phyloP scores from a whole-genome alignment of 2,329 filamentous ascomycete genomes.

The Phialocephala subalpina region DNA sequence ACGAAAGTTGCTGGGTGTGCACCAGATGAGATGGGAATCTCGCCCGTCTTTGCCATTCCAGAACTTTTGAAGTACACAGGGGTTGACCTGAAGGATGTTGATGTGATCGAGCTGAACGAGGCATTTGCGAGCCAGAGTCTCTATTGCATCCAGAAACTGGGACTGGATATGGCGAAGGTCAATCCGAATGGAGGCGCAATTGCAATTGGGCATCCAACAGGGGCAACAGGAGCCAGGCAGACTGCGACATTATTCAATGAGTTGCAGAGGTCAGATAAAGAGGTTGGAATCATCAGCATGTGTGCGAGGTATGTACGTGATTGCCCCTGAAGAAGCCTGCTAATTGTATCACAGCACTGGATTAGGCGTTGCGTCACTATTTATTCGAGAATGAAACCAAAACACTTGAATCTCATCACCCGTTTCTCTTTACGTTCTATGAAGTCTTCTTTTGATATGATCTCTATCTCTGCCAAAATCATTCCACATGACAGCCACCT shows the following conservation, averaged over 20 bases:
- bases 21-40: slow-evolving; percentile 75
- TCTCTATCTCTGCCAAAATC: too few species aligned
- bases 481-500: too few species aligned
- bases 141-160: slow-evolving; percentile 55
- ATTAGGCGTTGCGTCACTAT: slow-evolving; percentile 36
- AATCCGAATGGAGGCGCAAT: slow-evolving; percentile 64
- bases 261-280: slow-evolving; percentile 54
- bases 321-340: not conserved
- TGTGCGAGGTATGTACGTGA: slow-evolving; percentile 44
- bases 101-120: slow-evolving; percentile 75
- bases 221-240: slow-evolving; percentile 59
- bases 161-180: slow-evolving; percentile 55
- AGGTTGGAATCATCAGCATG: slow-evolving; percentile 60
- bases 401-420: not conserved
- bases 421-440: not conserved
- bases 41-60: slow-evolving; percentile 70
- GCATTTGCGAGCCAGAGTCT: slow-evolving; percentile 40
- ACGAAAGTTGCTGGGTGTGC: slow-evolving; percentile 68
- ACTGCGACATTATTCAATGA: slow-evolving; percentile 57
- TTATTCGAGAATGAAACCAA: slow-evolving; percentile 31
- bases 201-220: slow-evolving; percentile 60
- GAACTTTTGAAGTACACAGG: slow-evolving; percentile 66
- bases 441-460: too few species aligned
- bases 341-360: slow-evolving; percentile 31
- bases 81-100: slow-evolving; percentile 63